Conservation (phyloP, 2,329 filamentous ascomycete species). For the Nectriaceae sp. region DNA sequence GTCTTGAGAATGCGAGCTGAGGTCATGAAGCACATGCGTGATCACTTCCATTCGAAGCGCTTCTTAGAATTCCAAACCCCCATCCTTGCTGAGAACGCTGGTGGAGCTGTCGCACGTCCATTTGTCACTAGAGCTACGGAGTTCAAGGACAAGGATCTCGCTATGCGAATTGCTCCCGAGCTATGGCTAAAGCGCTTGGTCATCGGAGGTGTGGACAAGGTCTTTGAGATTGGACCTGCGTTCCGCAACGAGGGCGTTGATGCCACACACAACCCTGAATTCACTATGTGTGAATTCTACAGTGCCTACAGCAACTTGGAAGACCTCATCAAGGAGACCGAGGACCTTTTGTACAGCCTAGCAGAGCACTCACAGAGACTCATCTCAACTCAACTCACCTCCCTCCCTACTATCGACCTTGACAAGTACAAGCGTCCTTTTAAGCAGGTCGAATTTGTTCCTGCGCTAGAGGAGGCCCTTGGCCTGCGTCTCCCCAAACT, state of each 20-base stretch:
- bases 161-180: slow-evolving; percentile 88
- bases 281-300: slow-evolving; percentile 97
- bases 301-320: slow-evolving; percentile 78
- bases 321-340: slow-evolving; percentile 75
- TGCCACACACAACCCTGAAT: slow-evolving; percentile 93
- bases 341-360: slow-evolving; percentile 66
- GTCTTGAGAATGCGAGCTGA: slow-evolving; percentile 72
- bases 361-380: slow-evolving; percentile 51
- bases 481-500: slow-evolving; percentile 67
- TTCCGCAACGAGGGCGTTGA: slow-evolving; percentile 96
- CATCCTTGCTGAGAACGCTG: slow-evolving; percentile 77
- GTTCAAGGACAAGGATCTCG: slow-evolving; percentile 69
- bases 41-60: slow-evolving; percentile 68
- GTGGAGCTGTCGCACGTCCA: slow-evolving; percentile 85
- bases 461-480: slow-evolving; percentile 71
- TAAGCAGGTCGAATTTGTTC: slow-evolving; percentile 76
- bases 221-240: slow-evolving; percentile 90
- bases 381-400: slow-evolving; percentile 46
- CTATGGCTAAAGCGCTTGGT: slow-evolving; percentile 92
- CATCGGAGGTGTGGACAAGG: slow-evolving; percentile 80
- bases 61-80: slow-evolving; percentile 93
- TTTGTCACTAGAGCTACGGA: slow-evolving; percentile 82
- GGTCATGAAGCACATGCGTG: slow-evolving; percentile 73
- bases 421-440: slow-evolving; percentile 57
- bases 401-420: slow-evolving; percentile 51